Percentiles rank a stretch among this genome's conserved stretches.
These are phyloP conservation scores for Phialocephala subalpina DNA, from an alignment of 2,329 filamentous ascomycete genomes.

Conservation along the genomic window DNA sequence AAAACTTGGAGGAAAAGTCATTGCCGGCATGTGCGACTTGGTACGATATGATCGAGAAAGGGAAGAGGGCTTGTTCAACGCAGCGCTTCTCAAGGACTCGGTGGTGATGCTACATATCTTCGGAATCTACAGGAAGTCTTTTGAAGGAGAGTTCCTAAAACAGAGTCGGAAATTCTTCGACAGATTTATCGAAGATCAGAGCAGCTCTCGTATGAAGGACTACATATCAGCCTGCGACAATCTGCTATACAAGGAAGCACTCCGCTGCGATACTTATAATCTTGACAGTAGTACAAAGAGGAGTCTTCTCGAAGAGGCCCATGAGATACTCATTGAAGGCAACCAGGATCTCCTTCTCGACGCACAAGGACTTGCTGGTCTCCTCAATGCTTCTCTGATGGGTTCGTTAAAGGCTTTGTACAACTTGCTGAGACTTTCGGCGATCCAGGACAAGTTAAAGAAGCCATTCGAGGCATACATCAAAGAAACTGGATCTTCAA, in stretches of 20 bases:
- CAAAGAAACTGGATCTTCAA: conserved; percentile 73
- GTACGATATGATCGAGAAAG: conserved; percentile 75
- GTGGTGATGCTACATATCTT: conserved; percentile 88
- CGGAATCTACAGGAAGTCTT: conserved; percentile 78
- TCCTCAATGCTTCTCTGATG: conserved; percentile 76
- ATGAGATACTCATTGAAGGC: conserved; percentile 74
- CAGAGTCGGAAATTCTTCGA: conserved; percentile 73
- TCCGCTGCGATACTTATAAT: conserved; percentile 80
- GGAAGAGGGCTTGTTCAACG: conserved; percentile 62
- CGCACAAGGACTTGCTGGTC: conserved; percentile 70
- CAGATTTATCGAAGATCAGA: conserved; percentile 73
- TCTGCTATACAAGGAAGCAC: conserved; percentile 76
- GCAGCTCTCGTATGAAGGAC: conserved; percentile 68
- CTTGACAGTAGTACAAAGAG: conserved; percentile 85
- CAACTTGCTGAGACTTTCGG: conserved; percentile 74
- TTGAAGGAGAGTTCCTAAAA: conserved; percentile 79
- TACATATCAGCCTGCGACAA: conserved; percentile 77
- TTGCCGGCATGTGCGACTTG: conserved; percentile 75
- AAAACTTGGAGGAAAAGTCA: conserved; percentile 49
- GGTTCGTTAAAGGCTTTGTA: conserved; percentile 80
- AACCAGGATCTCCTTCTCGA: conserved; percentile 74
- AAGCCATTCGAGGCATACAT: conserved; percentile 83
- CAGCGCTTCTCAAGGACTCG: conserved; percentile 73
- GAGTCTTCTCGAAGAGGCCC: conserved; percentile 76
- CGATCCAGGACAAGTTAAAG: conserved; percentile 74